These are phyloP conservation scores for Dichotomocladium elegans DNA, from an alignment of 371 early-diverging fungal genomes.

Conservation along the genomic window DNA sequence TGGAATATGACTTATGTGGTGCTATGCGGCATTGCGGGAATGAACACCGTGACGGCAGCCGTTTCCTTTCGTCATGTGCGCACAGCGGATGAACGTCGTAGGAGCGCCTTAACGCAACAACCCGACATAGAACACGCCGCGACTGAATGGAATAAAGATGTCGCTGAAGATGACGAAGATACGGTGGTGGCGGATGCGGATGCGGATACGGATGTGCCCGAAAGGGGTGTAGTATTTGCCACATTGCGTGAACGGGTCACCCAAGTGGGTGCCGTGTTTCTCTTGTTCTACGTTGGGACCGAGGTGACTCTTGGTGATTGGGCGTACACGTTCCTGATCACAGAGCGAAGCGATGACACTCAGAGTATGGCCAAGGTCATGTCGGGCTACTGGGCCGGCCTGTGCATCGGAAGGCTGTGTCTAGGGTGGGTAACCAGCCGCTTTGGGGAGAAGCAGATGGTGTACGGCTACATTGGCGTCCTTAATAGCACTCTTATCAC, in stretches of 20 bases:
- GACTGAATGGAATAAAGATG: too few relatives aligned
- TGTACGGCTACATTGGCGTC: conserved; percentile 11
- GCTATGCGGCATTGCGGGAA: conserved; percentile 7
- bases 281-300: conserved; percentile 22
- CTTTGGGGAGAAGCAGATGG: conserved; percentile 24
- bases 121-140: too few relatives aligned
- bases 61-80: not conserved
- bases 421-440: conserved; percentile 15
- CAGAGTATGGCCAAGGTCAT: conserved; percentile 13
- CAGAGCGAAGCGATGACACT: conserved; percentile 10
- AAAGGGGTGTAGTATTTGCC: too few relatives aligned
- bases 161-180: too few relatives aligned
- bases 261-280: conserved; percentile 14
- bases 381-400: conserved; percentile 21
- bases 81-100: not conserved
- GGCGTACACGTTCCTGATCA: conserved; percentile 21
- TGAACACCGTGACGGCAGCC: conserved; percentile 4
- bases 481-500: conserved; percentile 6
- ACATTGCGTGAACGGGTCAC: conserved; percentile 12
- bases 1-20: conserved; percentile 20
- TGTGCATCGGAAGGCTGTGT: conserved; percentile 13
- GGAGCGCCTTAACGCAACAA: too few relatives aligned
- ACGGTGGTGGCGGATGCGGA: too few relatives aligned
- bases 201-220: too few relatives aligned
- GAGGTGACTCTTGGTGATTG: conserved; percentile 23